Percentiles rank a stretch among this genome's conserved stretches.
These are phyloP conservation scores for Debaryomyces udenii DNA, from an alignment of 1,139 yeast genomes.

Conservation along the genomic window DNA sequence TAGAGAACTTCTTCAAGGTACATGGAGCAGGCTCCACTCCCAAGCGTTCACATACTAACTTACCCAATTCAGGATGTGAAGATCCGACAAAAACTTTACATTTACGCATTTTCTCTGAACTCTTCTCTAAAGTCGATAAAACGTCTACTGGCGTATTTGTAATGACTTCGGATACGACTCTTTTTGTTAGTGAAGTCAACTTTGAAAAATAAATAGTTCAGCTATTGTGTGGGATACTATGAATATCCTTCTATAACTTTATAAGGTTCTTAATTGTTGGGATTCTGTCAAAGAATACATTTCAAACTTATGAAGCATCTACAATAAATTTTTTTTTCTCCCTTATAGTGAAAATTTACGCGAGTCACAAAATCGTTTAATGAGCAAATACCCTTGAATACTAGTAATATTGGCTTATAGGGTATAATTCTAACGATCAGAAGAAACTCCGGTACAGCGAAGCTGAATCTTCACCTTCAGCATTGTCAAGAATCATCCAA, in stretches of 20 bases:
- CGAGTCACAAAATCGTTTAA: constrained; percentile 4
- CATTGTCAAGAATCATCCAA: too few species aligned
- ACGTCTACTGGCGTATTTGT: constrained; percentile 6
- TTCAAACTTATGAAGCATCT: neutral
- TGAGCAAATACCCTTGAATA: too few species aligned
- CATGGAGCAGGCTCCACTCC: constrained; percentile 98
- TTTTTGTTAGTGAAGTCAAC: constrained; percentile 9
- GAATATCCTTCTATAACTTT: constrained; percentile 7
- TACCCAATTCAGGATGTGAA: constrained; percentile 93
- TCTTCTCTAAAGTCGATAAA: constrained; percentile 8
- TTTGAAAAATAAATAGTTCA: constrained; percentile 8
- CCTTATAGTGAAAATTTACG: constrained; percentile 4
- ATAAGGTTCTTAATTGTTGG: neutral
- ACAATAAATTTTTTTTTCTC: constrained; percentile 5
- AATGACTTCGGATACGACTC: constrained; percentile 8
- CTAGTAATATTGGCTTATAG: too few species aligned
- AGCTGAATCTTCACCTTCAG: too few species aligned
- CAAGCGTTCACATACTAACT: constrained; percentile 82
- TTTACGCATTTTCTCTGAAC: constrained; percentile 69
- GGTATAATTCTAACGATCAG: too few species aligned
- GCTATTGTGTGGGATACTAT: neutral
- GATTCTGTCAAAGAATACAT: constrained; percentile 9
- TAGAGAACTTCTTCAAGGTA: constrained; percentile 85
- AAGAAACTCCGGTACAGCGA: too few species aligned
- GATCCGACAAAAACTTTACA: constrained; percentile 96